phyloP scores from a whole-genome alignment of 768 basidiomycete species.

The Chalciporus pseudorubinellus region DNA sequence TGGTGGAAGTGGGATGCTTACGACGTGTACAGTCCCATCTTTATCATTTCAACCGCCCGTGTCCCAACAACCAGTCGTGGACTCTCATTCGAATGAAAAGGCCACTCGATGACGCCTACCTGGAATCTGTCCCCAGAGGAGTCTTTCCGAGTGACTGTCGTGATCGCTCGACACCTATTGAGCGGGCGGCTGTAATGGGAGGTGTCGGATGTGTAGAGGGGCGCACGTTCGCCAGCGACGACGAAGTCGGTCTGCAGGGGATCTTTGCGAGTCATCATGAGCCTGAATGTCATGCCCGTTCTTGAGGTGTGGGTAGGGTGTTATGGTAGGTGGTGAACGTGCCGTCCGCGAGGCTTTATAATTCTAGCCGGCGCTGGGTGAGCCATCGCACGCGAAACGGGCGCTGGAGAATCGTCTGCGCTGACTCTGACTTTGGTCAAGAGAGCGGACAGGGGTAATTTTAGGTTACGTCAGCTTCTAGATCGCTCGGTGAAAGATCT shows the following conservation, averaged over 20 bases:
- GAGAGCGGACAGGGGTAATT: too few species aligned
- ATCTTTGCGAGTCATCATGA: constrained; percentile 24
- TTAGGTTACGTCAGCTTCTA: background rate
- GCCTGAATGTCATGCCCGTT: constrained; percentile 18
- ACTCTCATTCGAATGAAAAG: constrained; percentile 1
- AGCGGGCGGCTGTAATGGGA: background rate
- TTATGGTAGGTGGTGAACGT: background rate
- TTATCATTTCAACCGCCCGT: constrained; percentile 23
- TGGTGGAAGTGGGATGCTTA: constrained; percentile 8
- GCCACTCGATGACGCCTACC: constrained; percentile 33
- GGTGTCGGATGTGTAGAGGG: constrained; percentile 22
- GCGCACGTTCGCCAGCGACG: constrained; percentile 1
- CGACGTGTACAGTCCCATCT: constrained; percentile 23
- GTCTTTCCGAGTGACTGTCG: constrained; percentile 25
- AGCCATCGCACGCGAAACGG: background rate
- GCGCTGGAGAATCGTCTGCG: background rate
- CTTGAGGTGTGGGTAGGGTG: background rate
- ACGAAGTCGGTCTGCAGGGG: constrained; percentile 27
- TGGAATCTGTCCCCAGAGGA: constrained; percentile 20
- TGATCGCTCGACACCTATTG: constrained; percentile 17
- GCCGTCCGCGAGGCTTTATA: background rate
- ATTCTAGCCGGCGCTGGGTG: background rate
- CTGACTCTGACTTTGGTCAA: too few species aligned
- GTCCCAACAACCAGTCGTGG: constrained; percentile 25
- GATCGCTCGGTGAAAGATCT: background rate